These are phyloP conservation scores for Naumovozyma baii DNA, from an alignment of 805 yeast genomes.

Conservation along the genomic window DNA sequence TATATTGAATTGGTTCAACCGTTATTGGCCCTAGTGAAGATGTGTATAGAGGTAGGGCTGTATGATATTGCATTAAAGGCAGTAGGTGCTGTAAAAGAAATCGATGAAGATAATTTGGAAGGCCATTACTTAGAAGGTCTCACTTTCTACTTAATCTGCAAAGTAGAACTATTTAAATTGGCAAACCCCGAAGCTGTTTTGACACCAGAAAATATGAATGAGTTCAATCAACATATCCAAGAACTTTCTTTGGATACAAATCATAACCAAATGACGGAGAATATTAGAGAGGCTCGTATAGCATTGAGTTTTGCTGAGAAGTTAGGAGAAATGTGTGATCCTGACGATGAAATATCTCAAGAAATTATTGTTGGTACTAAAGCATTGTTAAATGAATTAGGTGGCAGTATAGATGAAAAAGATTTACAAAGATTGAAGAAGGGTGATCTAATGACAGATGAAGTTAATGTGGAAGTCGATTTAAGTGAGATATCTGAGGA, in stretches of 20 bases:
- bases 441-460: slow-evolving; percentile 34
- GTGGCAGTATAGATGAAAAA: slow-evolving; percentile 46
- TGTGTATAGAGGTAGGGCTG: slow-evolving; percentile 65
- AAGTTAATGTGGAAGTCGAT: slow-evolving; percentile 23
- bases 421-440: slow-evolving; percentile 25
- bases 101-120: slow-evolving; percentile 80
- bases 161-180: slow-evolving; percentile 21
- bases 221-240: slow-evolving; percentile 27
- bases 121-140: slow-evolving; percentile 76
- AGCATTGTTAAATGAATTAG: slow-evolving; percentile 44
- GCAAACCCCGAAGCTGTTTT: slow-evolving; percentile 14
- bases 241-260: slow-evolving; percentile 32
- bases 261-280: slow-evolving; percentile 27
- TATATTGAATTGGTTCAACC: slow-evolving; percentile 66
- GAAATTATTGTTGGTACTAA: slow-evolving; percentile 50
- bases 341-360: slow-evolving; percentile 41
- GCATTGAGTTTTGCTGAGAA: slow-evolving; percentile 34
- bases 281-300: slow-evolving; percentile 29
- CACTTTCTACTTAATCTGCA: slow-evolving; percentile 47
- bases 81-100: slow-evolving; percentile 55
- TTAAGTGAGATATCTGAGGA: slow-evolving; percentile 9
- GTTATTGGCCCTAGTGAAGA: slow-evolving; percentile 59
- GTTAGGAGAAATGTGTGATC: slow-evolving; percentile 34
- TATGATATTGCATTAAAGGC: slow-evolving; percentile 60
- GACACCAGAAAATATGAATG: slow-evolving; percentile 25